Percentiles rank a stretch among this genome's conserved stretches.
These are phyloP conservation scores for Neonothopanus nambi DNA, from an alignment of 1,284 basidiomycete genomes.

Conservation along the genomic window DNA sequence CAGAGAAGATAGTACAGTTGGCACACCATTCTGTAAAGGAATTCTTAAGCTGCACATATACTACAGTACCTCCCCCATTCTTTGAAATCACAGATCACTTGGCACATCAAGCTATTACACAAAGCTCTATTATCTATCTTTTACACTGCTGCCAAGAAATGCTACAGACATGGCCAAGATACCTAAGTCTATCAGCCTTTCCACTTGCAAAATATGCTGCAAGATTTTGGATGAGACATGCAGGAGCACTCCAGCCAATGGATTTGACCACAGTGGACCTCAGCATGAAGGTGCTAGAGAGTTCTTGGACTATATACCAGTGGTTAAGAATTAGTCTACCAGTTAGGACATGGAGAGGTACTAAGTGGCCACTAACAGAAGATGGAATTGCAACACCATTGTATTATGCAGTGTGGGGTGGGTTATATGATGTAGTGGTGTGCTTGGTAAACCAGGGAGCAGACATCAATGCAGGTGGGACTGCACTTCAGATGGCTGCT, in stretches of 20 bases:
- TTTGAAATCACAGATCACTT: too few relatives aligned
- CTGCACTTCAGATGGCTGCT: slow-evolving; percentile 2
- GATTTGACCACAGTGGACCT: too few relatives aligned
- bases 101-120: too few relatives aligned
- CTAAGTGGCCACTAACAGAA: neutral
- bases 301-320: neutral
- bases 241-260: too few relatives aligned
- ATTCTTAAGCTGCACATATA: too few relatives aligned
- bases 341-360: neutral
- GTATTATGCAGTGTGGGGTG: neutral
- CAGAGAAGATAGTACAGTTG: too few relatives aligned
- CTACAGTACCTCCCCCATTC: too few relatives aligned
- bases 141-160: neutral
- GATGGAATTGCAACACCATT: neutral
- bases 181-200: too few relatives aligned
- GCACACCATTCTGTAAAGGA: too few relatives aligned
- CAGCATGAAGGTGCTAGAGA: neutral
- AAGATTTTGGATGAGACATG: neutral
- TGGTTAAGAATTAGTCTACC: neutral
- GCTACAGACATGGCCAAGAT: neutral
- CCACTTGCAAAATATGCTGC: neutral
- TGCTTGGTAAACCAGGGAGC: neutral
- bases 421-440: neutral
- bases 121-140: too few relatives aligned
- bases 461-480: neutral